Evolutionary conservation across 108 stramenopile species (phyloP).

Genomic region (Stephanodiscus minutulus): DNA sequence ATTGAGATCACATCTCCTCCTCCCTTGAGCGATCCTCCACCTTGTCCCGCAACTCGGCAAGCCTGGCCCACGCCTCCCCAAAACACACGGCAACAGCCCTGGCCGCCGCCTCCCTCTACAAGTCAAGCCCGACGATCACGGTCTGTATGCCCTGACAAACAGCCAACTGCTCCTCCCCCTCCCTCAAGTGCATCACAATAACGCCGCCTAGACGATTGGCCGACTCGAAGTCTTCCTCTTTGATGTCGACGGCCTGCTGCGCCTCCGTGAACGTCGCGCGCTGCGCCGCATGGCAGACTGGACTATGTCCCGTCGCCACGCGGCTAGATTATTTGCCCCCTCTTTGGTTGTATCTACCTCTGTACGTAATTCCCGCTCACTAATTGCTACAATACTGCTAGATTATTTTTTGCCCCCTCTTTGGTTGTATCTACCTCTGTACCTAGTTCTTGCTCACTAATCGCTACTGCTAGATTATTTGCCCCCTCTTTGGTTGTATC

Average conservation of each 20-base stretch:
- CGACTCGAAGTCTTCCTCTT: slow-evolving; percentile 85
- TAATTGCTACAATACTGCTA: no score
- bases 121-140: slow-evolving; percentile 58
- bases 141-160: slow-evolving; percentile 55
- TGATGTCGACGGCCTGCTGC: slow-evolving; percentile 73
- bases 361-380: no score
- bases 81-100: slow-evolving; percentile 65
- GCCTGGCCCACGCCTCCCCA: slow-evolving; percentile 41
- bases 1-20: slow-evolving; percentile 61
- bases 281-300: slow-evolving; percentile 57
- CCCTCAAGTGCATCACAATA: slow-evolving; percentile 62
- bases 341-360: no score
- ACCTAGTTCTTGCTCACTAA: no score
- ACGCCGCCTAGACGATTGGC: slow-evolving; percentile 72
- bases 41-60: slow-evolving; percentile 57
- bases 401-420: no score
- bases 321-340: no score
- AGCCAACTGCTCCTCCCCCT: slow-evolving; percentile 52
- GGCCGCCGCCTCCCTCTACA: slow-evolving; percentile 51
- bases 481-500: no score
- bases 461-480: no score
- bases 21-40: slow-evolving; percentile 44
- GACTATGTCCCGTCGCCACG: no score
- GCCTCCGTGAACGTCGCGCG: slow-evolving; percentile 67
- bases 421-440: no score